Base-by-base conservation (phyloP, 2,329 filamentous ascomycete species). In the Curvularia verruculosa region DNA sequence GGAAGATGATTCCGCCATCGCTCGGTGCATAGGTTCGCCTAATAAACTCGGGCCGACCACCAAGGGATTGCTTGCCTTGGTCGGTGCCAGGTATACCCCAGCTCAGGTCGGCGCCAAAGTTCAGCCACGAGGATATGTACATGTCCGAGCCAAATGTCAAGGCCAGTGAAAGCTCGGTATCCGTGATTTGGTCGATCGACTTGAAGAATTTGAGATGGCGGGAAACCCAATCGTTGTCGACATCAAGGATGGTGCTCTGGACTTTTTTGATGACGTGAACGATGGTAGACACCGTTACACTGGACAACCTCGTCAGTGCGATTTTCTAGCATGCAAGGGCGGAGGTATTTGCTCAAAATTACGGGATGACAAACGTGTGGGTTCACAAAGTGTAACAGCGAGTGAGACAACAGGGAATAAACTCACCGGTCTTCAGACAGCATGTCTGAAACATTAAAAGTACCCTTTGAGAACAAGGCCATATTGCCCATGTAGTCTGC, bases 31-130 rank as follows among this genome's bases (percentile, higher is more conserved):
- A 69, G 23, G 69, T 63, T 54, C 68, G 64, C 55, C 73, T 65
- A 49, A 75, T 72, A 56, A 68, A 75, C 34, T 72, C 71, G n/a
- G 73, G 70, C 40, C 69, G 65, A 23, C 70, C 70, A 13, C 62
- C 65, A 8, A 73, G 65, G 23, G 66, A 67, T 15, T 59, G 41
- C 26, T 56, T 51, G 34, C 52, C 50, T 44, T 68, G 44, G 49
- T 71, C 67, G 9, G 73, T 73, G 13, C 73, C 72, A 26, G 73
- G 73, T 53, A 75, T 75, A 49, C 65, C 62, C 73, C 73, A 75
- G 48, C 66, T 60, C 29, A 67, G 52, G 48, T 74, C 70, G 9
- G 68, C 71, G 24, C 69, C 70, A 40, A 74, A 73, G 56, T 75
- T 71, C 40, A 74, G 61, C 73, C 73, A 75, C 19, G 69, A 72